A percentile compares a stretch with the other conserved stretches of the same genome.
These are phyloP conservation scores for Prunus davidiana DNA, from an alignment of 306 rosid species.

Conservation along the genomic window DNA sequence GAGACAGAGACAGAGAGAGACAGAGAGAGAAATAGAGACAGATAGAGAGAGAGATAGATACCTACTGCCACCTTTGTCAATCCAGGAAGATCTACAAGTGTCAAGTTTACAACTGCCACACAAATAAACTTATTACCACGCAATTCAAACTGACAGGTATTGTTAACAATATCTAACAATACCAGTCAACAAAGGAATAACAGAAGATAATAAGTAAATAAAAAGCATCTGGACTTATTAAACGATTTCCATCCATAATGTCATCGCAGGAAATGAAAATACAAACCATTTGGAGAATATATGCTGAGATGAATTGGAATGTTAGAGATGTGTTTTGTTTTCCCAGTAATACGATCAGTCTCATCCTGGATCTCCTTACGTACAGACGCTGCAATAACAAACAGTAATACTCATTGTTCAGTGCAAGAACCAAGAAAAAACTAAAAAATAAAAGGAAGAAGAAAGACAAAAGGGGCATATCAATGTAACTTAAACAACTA, in stretches of 20 bases:
- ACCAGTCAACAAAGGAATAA: background rate
- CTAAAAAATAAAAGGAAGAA: background rate
- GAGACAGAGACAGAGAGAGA: background rate
- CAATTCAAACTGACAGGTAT: background rate
- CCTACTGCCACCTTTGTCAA: conserved; percentile 99
- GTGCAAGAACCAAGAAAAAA: background rate
- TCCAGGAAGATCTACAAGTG: conserved; percentile 98
- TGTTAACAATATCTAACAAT: background rate
- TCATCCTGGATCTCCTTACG: conserved; percentile 94
- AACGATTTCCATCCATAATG: background rate
- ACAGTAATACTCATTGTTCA: conserved; percentile 8
- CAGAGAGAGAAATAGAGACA: background rate
- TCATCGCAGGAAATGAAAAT: conserved; percentile 20
- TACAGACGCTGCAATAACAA: conserved; percentile 65
- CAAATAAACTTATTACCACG: conserved; percentile 14
- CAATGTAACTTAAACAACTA: background rate
- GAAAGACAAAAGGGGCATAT: background rate
- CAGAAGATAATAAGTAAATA: background rate
- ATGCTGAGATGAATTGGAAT: conserved; percentile 97
- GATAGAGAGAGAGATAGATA: conserved; percentile 18
- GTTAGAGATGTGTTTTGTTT: conserved; percentile 83
- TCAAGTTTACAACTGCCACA: conserved; percentile 92
- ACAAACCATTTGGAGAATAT: conserved; percentile 93
- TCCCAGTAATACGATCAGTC: conserved; percentile 97
- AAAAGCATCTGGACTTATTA: background rate